Conservation (phyloP, 106 monocot species). For the Ottelia alismoides region DNA sequence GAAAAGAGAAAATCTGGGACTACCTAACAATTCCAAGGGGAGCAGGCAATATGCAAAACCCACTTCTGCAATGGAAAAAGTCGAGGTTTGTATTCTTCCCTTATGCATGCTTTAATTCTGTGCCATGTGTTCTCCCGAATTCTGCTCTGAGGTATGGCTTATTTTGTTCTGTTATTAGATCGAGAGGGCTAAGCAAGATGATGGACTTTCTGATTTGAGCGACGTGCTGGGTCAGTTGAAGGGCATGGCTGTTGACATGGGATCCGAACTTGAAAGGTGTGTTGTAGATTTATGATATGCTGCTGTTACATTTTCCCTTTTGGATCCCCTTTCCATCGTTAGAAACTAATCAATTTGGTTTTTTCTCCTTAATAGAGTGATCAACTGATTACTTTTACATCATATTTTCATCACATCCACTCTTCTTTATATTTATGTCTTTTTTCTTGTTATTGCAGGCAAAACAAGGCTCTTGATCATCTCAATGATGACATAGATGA, state of each 20-base stretch:
- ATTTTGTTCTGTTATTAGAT: slow-evolving; percentile 18
- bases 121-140: background rate
- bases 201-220: slow-evolving; percentile 51
- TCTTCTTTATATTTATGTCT: no score
- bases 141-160: background rate
- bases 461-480: no score
- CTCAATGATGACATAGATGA: no score
- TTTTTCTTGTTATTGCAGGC: no score
- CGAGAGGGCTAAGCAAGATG: slow-evolving; percentile 67
- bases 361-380: no score
- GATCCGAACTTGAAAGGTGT: slow-evolving; percentile 55
- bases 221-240: slow-evolving; percentile 36
- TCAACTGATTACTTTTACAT: no score
- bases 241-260: no score
- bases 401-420: no score
- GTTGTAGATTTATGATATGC: background rate
- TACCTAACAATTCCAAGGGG: slow-evolving; percentile 14
- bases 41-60: slow-evolving; percentile 13
- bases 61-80: slow-evolving; percentile 23
- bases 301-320: no score
- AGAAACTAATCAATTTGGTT: no score
- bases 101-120: background rate
- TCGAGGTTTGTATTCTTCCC: slow-evolving; percentile 20
- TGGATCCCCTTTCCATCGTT: no score
- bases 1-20: slow-evolving; percentile 25